Evolutionary conservation across 2,329 filamentous ascomycete genomes (phyloP).

Genomic region (Oidium heveae): DNA sequence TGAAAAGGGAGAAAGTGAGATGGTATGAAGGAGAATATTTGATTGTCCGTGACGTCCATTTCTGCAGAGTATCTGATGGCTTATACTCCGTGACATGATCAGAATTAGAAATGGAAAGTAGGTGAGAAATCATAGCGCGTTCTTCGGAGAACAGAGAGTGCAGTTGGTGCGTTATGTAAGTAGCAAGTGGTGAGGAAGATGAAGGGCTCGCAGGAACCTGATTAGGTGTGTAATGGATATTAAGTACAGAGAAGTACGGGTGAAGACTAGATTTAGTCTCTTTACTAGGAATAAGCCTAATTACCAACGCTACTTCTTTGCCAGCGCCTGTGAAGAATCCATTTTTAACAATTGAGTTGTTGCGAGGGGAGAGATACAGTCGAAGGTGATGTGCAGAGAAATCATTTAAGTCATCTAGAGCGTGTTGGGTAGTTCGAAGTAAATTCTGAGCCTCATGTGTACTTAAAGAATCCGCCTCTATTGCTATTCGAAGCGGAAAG

Average conservation of each 20-base stretch:
- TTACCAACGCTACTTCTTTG: slow-evolving; percentile 34
- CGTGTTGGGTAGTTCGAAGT: slow-evolving; percentile 58
- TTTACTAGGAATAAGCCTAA: slow-evolving; percentile 43
- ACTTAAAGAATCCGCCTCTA: slow-evolving; percentile 43
- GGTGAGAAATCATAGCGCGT: slow-evolving; percentile 57
- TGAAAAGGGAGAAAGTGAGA: slow-evolving; percentile 86
- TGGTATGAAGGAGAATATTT: slow-evolving; percentile 90
- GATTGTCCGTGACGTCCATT: slow-evolving; percentile 59
- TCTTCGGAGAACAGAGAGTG: slow-evolving; percentile 66
- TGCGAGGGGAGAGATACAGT: slow-evolving; percentile 31
- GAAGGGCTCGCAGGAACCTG: slow-evolving; percentile 40
- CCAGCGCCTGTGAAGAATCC: slow-evolving; percentile 14
- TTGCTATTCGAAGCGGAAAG: slow-evolving; percentile 61
- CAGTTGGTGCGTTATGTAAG: slow-evolving; percentile 55
- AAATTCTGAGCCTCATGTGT: slow-evolving; percentile 46
- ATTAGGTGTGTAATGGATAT: slow-evolving; percentile 51
- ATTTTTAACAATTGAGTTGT: slow-evolving; percentile 4
- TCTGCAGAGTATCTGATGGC: slow-evolving; percentile 29
- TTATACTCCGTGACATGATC: slow-evolving; percentile 20
- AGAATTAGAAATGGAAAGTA: slow-evolving; percentile 34
- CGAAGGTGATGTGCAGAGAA: slow-evolving; percentile 66
- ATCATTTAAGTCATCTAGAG: slow-evolving; percentile 66
- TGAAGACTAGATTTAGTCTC: slow-evolving; percentile 36
- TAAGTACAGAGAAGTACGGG: slow-evolving; percentile 42
- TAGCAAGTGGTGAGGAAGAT: slow-evolving; percentile 52